Evolutionary conservation across 2,329 filamentous ascomycete species (phyloP).

Genomic region (Ceratocystis papillata): DNA sequence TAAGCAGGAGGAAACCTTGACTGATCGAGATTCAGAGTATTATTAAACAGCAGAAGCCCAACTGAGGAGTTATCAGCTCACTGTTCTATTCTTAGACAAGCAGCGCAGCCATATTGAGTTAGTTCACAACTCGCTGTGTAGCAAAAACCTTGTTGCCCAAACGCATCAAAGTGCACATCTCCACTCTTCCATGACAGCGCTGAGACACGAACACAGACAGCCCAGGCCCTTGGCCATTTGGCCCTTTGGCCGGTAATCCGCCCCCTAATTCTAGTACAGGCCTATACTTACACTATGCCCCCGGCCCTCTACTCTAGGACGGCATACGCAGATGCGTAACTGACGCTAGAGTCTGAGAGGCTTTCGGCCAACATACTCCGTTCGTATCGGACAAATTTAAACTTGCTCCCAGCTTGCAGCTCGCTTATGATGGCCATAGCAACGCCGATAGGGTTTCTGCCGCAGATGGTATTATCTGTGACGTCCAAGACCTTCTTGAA

Average conservation of each 20-base stretch:
- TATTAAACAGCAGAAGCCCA: neutral
- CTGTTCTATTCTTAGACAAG: neutral
- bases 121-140: constrained; percentile 3
- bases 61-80: neutral
- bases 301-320: neutral
- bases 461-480: constrained; percentile 88
- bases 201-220: constrained; percentile 8
- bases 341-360: constrained; percentile 71
- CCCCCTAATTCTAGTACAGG: neutral
- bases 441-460: constrained; percentile 86
- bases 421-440: constrained; percentile 78
- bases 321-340: constrained; percentile 88
- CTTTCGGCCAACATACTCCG: constrained; percentile 64
- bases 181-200: neutral
- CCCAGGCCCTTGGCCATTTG: too few species aligned
- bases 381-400: constrained; percentile 78
- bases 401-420: constrained; percentile 43
- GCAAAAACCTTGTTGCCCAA: constrained; percentile 1
- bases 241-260: too few species aligned
- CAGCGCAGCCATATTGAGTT: neutral
- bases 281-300: neutral
- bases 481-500: constrained; percentile 59
- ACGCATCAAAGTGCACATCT: neutral
- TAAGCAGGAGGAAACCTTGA: neutral
- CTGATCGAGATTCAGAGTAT: neutral